Base-by-base conservation (phyloP, 177 flowering plant species). In the Vitis hybrid region DNA sequence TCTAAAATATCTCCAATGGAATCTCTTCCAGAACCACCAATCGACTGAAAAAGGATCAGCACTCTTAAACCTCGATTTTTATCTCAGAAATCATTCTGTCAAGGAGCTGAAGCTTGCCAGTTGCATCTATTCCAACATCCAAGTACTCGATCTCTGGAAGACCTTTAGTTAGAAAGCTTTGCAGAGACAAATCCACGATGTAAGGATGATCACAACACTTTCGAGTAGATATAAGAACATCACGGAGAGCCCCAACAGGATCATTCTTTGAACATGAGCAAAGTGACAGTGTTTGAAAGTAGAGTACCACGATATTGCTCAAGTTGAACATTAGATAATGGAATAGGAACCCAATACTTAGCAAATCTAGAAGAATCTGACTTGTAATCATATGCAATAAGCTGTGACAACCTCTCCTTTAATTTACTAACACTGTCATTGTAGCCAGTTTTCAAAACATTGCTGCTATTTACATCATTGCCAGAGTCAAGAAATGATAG, bases 121-220 rank as follows among this genome's bases (percentile, higher is more conserved):
- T 89, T 39, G 95, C 97, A 75, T 85, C 88, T 76, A 93, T 77
- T 68, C 89, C 98, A 74, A 90, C 72, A 65, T 89, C 87, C 82
- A 93, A 73, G 67, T 73, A 63, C 61, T 87, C 86, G 62, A 31
- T 54, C 20, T 16, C 77, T 54, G 80, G 65, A 72, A 75, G 81
- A 50, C 65, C 85, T 68, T 84, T 78, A 11, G 77, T 78, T 14
- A 90, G 80, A 65, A 68, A 9, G 29, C 3, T 74, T 74, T 81
- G 92, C 53, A 92, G 69, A 31, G 81, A 77, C 2, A 60, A 52
- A 76, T 91, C 89, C 71, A 84, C 74, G 68, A 88, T 71, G 74
- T 88, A 96, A 1, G 99, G 99, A 83, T 93, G 98, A 73, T 90
- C 86, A 74, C 98, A 93, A 61, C 90, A 85, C 99, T 96, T 90